Conservation (phyloP, 2,329 filamentous ascomycete genomes). For the Cladosporium halotolerans region DNA sequence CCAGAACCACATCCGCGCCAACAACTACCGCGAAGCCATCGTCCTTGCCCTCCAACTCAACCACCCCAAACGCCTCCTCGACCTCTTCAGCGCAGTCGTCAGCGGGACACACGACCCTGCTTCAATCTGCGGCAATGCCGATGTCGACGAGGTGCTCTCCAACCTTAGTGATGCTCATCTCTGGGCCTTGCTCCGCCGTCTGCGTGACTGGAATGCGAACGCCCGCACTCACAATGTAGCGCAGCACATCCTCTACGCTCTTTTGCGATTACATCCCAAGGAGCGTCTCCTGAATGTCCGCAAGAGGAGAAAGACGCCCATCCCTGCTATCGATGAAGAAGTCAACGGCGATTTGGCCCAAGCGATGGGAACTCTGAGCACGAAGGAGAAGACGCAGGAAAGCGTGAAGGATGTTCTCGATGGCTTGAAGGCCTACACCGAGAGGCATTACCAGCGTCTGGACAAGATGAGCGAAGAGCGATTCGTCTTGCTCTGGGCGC, state of each 20-base stretch:
- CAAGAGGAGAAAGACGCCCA: constrained; percentile 25
- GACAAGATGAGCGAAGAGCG: constrained; percentile 92
- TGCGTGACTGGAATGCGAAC: constrained; percentile 97
- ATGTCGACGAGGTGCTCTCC: constrained; percentile 78
- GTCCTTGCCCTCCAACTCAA: constrained; percentile 87
- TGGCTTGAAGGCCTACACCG: constrained; percentile 83
- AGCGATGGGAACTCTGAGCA: constrained; percentile 28
- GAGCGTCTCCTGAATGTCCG: constrained; percentile 57
- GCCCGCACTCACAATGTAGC: constrained; percentile 77
- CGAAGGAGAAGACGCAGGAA: constrained; percentile 36
- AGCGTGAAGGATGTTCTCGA: constrained; percentile 78
- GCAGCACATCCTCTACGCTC: constrained; percentile 72
- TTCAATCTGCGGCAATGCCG: constrained; percentile 57
- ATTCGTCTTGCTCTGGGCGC: constrained; percentile 86
- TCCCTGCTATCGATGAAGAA: constrained; percentile 11
- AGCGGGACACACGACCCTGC: constrained; percentile 57
- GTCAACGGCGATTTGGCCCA: constrained; percentile 24
- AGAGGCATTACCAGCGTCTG: constrained; percentile 82
- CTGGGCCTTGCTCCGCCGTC: constrained; percentile 69
- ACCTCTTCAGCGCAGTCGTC: constrained; percentile 75
- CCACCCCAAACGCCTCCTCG: constrained; percentile 80
- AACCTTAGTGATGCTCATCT: constrained; percentile 78
- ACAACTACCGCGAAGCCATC: constrained; percentile 88
- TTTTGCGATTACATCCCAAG: constrained; percentile 77
- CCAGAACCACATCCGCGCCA: constrained; percentile 82